Evolutionary conservation across 202 grass and related monocot genomes (phyloP), one percentile per base, ranked within the genome.

Genomic region (Elaeis oleifera): DNA sequence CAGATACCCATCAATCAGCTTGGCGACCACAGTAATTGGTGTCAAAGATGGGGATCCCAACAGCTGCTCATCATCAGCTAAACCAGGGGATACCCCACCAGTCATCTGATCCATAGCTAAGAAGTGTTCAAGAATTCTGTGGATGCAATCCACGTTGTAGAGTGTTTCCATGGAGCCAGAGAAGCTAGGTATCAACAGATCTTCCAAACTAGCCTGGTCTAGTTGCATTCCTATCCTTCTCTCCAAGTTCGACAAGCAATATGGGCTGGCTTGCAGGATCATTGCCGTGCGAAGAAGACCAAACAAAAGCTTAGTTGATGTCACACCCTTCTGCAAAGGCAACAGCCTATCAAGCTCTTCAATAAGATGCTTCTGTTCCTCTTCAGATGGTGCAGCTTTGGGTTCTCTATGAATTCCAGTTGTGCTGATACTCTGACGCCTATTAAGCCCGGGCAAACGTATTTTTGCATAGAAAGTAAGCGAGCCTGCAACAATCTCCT

Each of bases 1-100:
- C 27, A 68, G 27, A 21, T 54, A 68, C n/a, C 65, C 65, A 68
- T 68, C 65, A 21, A 68, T 44, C 20, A 68, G 27, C 51, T 68
- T 68, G n/a, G 65, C 65, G 7, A 68, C 65, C 18, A 26, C 0
- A 23, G 65, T 55, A 32, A 68, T 55, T 17, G 65, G 51, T 56
- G 65, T 28, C 3, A 55, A 15, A 16, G 65, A 56, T 32, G 65
- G 65, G 0, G 65, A 68, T 32, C 27, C 65, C n/a, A 56, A 14
- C 7, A 68, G 36, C 8, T 56, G 65, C 2, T 68, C 65, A 54
- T 68, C 52, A 26, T 68, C 52, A 1, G 16, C 52, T 27, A 28
- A 6, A 39, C 21, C 28, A 56, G 51, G 65, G 11, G 51, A 68
- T 9, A 50, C 25, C 3, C 51, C 65, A 16, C 23, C 52, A 29